Evolutionary conservation across 1,284 basidiomycete genomes (phyloP).

Genomic region (Trichosporon faecale): DNA sequence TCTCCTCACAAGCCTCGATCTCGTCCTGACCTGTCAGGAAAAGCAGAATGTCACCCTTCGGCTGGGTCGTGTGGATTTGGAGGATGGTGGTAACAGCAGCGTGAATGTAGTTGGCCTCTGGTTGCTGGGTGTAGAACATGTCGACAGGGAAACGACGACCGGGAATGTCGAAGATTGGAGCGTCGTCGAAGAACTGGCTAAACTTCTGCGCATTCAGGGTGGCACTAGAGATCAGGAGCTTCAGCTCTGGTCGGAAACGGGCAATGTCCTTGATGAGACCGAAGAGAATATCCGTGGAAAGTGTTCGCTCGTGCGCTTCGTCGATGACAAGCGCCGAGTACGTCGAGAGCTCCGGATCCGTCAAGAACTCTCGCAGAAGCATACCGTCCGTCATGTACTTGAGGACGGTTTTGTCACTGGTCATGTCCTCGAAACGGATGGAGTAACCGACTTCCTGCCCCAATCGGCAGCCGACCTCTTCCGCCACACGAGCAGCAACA

Average conservation of each 20-base stretch:
- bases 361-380: slow-evolving; percentile 92
- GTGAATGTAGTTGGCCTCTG: slow-evolving; percentile 96
- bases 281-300: slow-evolving; percentile 94
- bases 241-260: slow-evolving; percentile 88
- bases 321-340: slow-evolving; percentile 93
- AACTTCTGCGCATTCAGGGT: slow-evolving; percentile 96
- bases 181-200: slow-evolving; percentile 89
- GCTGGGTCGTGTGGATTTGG: slow-evolving; percentile 98
- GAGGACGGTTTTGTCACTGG: slow-evolving; percentile 93
- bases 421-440: slow-evolving; percentile 99
- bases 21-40: slow-evolving; percentile 99
- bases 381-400: slow-evolving; percentile 99
- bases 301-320: slow-evolving; percentile 92
- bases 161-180: slow-evolving; percentile 92
- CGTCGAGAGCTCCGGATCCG: slow-evolving; percentile 87
- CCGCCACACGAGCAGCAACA: slow-evolving; percentile 96
- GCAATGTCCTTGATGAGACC: slow-evolving; percentile 98
- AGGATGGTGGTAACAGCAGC: slow-evolving; percentile 98
- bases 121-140: slow-evolving; percentile 96
- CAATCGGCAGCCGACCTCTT: slow-evolving; percentile 95
- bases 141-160: slow-evolving; percentile 97
- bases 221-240: slow-evolving; percentile 89
- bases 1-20: slow-evolving; percentile 96
- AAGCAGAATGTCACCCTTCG: slow-evolving; percentile 95
- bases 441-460: slow-evolving; percentile 98